Base-by-base conservation (phyloP, 495 filamentous ascomycete species). In the Trichoderma erinaceum region DNA sequence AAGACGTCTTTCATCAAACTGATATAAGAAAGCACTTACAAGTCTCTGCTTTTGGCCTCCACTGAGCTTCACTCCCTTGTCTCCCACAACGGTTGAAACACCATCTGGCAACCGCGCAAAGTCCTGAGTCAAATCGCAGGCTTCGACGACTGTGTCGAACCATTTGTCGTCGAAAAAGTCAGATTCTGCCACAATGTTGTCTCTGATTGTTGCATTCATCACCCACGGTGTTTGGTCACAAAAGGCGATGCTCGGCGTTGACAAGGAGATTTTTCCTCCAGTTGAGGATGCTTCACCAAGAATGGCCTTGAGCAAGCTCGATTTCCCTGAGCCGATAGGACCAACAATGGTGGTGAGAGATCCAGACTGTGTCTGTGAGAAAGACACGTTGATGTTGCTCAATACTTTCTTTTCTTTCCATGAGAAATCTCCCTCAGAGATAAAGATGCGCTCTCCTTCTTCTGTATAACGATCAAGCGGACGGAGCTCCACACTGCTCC, bases 31-130 rank as follows among this genome's bases (percentile, higher is more conserved):
- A 27, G 29, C 66, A 64, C 68, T 56, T 21, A 73, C 73, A 67
- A 90, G 78, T 18, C 88, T 78, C 70, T 90, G 87, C 69, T 84
- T 86, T 70, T 91, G 89, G 0, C 89, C 89, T 10, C 87, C 87
- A 69, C 84, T 87, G 13, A 92, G 76, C 4, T 81, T 81, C 56
- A 88, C 80, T 0, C 88, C 89, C 67, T 86, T 84, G 76, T 83
- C 87, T 8, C 88, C 89, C 67, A 89, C 82, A 44, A 35, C 16
- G 5, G 85, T 90, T 41, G 82, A 74, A 70, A 91, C 86, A 0
- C 83, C 86, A 15, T 78, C 74, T 4, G 85, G 82, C 25, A 90
- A 72, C 13, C 78, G 68, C 18, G 70, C 74, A 56, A 90, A 74
- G 72, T 90, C 88, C 61, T 81, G 76, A 5, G 79, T 78, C 21